Evolutionary conservation across 2,329 filamentous ascomycete species (phyloP).

Genomic region (Talaromyces albobiverticillius): DNA sequence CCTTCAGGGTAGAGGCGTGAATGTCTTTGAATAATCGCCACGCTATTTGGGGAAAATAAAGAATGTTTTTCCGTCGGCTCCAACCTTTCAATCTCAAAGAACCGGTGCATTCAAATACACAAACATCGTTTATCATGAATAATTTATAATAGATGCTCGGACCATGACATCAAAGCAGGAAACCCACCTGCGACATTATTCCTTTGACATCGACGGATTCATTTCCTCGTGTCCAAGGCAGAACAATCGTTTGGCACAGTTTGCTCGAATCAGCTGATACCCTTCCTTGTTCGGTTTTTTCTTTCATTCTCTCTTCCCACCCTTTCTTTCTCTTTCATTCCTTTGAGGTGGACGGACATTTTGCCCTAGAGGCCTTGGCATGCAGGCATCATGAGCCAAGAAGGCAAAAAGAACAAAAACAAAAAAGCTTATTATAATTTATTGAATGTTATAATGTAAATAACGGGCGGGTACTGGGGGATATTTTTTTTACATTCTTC

Average conservation of each 20-base stretch:
- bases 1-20: slow-evolving; percentile 8
- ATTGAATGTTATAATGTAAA: not conserved
- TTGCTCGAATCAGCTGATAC: slow-evolving; percentile 8
- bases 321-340: not conserved
- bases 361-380: not conserved
- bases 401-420: not conserved
- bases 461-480: not conserved
- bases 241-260: slow-evolving; percentile 5
- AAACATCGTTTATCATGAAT: not conserved
- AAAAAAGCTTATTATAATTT: not conserved
- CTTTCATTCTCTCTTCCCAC: not conserved
- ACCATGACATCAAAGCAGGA: not conserved
- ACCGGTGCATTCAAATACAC: not conserved
- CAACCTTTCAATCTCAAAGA: not conserved
- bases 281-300: not conserved
- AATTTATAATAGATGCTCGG: slow-evolving; percentile 11
- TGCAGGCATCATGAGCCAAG: slow-evolving; percentile 1
- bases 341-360: not conserved
- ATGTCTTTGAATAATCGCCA: slow-evolving; percentile 3
- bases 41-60: no score
- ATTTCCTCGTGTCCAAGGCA: not conserved
- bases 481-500: not conserved
- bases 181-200: not conserved
- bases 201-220: not conserved
- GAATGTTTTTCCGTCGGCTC: not conserved